These are phyloP conservation scores for Agaricus subrufescens DNA, from an alignment of 768 basidiomycete species.

Conservation along the genomic window DNA sequence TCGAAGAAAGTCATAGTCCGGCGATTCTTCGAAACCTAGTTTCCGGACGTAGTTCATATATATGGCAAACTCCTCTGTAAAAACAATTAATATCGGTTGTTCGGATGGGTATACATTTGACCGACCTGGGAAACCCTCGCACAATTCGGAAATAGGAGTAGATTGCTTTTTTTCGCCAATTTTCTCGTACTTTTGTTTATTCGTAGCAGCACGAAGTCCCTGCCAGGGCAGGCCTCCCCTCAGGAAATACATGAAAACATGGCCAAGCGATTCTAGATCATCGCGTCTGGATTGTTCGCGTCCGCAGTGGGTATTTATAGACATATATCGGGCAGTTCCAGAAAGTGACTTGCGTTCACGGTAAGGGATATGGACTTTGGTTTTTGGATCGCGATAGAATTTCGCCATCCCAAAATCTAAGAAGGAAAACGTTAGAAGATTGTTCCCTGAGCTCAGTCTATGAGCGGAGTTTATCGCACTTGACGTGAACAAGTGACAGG, in stretches of 20 bases:
- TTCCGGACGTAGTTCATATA: conserved; percentile 99
- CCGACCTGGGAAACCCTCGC: conserved; percentile 94
- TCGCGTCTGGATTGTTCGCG: conserved; percentile 93
- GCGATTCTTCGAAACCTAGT: conserved; percentile 94
- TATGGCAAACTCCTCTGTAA: conserved; percentile 90
- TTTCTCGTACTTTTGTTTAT: conserved; percentile 99
- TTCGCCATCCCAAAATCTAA: conserved; percentile 99
- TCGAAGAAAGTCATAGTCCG: conserved; percentile 96
- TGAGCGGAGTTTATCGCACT: conserved; percentile 1
- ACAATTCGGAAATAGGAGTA: conserved; percentile 86
- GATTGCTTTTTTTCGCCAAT: conserved; percentile 99
- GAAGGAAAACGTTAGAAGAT: conserved; percentile 8
- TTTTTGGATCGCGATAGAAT: conserved; percentile 97
- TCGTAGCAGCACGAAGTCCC: conserved; percentile 93
- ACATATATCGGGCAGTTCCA: conserved; percentile 98
- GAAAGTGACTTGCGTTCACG: conserved; percentile 95
- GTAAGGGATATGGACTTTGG: conserved; percentile 98
- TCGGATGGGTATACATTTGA: conserved; percentile 11
- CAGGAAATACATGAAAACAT: conserved; percentile 99
- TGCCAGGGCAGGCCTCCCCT: conserved; percentile 98
- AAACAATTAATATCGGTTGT: neutral
- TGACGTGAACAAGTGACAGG: conserved; percentile 9
- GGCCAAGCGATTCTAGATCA: conserved; percentile 94
- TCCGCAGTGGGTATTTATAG: conserved; percentile 97
- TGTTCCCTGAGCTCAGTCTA: neutral